Evolutionary conservation across 257 asterid species (phyloP), one percentile per base, ranked within the genome.

Genomic region (Osmanthus fragrans): DNA sequence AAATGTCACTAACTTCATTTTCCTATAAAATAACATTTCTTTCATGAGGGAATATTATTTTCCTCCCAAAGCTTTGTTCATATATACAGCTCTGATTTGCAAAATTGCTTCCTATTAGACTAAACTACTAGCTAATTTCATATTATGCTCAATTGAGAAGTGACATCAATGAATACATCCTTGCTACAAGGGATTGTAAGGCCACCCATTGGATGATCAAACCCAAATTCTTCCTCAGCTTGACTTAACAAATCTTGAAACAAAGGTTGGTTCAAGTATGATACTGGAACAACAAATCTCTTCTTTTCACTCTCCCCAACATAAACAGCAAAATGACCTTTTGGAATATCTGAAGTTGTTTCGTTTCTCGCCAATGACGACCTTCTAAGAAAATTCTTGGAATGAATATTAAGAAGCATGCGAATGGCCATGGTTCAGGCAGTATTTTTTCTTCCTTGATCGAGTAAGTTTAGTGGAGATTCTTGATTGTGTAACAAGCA

Each of bases 371-470:
- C 5, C 0, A 83, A 81, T 76, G 33, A 85, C 71, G 80, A 82
- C 60, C 88, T 74, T 84, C 70, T 79, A 74, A 84, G 87, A 79
- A 79, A 85, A 80, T 82, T 84, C 90, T 39, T 70, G 4, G 47
- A 80, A 70, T 82, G 90, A 85, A 84, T 84, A 51, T 54, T 82
- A 74, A 73, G 76, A 56, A 82, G 69, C 69, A 88, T 74, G 15
- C 4, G 83, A 3, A 91, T 83, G 74, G 94, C 90, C 88, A 84
- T 63, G 34, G 19, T 25, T 63, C 32, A 7, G 29, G 7, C 2
- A 27, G 16, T 34, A 7, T 25, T 63, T 63, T 63, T 12, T 4
- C 12, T 63, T 63, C 19, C 81, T 19, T 8, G 32, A 60, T n/a
- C 1, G 29, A 60, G 1, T 15, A 60, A 63, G 19, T 25, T 25